These are phyloP conservation scores for Pyrenochaeta sp. DNA, from an alignment of 2,329 filamentous ascomycete genomes.

Conservation along the genomic window DNA sequence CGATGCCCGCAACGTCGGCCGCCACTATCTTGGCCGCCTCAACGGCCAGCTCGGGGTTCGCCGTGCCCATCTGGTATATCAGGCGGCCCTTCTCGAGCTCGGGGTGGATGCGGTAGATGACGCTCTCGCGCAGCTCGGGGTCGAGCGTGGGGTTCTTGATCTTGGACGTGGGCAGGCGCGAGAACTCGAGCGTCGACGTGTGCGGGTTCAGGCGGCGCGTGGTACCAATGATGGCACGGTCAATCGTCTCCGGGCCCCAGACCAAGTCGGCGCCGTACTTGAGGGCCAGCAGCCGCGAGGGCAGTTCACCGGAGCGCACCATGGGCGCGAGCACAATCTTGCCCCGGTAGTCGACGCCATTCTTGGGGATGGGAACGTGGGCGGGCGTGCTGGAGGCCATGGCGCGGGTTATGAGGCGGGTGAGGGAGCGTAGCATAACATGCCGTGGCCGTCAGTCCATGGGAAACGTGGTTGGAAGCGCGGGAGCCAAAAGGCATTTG, in stretches of 20 bases:
- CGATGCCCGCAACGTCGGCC: conserved; percentile 87
- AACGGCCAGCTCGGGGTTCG: conserved; percentile 82
- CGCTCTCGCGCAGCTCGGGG: conserved; percentile 63
- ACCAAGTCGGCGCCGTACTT: conserved; percentile 97
- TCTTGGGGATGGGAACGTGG: conserved; percentile 81
- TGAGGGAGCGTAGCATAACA: conserved; percentile 51
- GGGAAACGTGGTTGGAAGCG: not conserved
- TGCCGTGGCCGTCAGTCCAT: conserved; percentile 21
- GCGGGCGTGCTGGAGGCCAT: conserved; percentile 49
- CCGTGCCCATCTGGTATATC: conserved; percentile 92
- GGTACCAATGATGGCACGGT: conserved; percentile 88
- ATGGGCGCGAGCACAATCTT: conserved; percentile 96
- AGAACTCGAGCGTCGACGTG: conserved; percentile 85
- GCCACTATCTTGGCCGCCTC: conserved; percentile 85
- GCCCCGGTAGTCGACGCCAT: conserved; percentile 91
- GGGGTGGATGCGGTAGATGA: conserved; percentile 87
- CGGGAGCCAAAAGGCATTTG: conserved; percentile 4
- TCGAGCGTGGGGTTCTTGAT: conserved; percentile 64
- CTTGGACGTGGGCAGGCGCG: conserved; percentile 75
- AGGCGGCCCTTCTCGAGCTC: conserved; percentile 75
- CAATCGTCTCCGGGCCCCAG: conserved; percentile 97
- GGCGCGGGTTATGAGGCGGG: conserved; percentile 33
- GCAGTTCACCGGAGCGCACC: conserved; percentile 96
- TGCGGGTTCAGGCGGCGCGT: conserved; percentile 77
- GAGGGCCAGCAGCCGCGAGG: conserved; percentile 84